Base-by-base conservation (phyloP, 2,329 filamentous ascomycete genomes). In the Lojkania enalia region DNA sequence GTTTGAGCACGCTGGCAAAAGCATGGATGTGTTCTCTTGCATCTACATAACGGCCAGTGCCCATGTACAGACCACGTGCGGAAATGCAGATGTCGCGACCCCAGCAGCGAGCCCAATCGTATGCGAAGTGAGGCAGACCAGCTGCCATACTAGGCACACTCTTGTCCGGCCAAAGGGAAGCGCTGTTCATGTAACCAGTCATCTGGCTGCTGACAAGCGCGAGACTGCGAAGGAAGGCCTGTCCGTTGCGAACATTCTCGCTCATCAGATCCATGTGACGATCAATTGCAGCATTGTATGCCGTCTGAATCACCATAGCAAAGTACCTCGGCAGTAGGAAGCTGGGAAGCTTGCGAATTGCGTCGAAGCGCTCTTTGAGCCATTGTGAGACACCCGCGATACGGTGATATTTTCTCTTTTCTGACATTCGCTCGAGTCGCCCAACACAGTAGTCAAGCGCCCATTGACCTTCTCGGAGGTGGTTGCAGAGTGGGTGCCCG, bases 81-180 rank as follows among this genome's bases (percentile, higher is more conserved):
- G 94, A 94, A 52, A 99, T 99, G 69, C 96, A 97, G 11, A 96
- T 90, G 68, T 99, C 94, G 44, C 94, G 86, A 5, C 95, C 94
- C 94, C 94, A 99, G 70, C 92, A 96, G 59, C 94, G 83, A 38
- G 92, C 91, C 91, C 94, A 99, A 59, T 90, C 86, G 6, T 88
- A 86, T 0, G 94, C 83, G 64, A 99, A 99, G 70, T 99, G 94
- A 25, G 94, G 94, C 35, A 99, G 75, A 13, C 94, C 94, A 21
- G 94, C 94, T 14, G 94, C 92, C 57, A 99, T 78, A 37, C 87
- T 92, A 1, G 92, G 89, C 0, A 96, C 90, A 15, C 81, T 75
- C 67, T 89, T 92, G 54, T 85, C 81, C 0, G 94, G 92, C 80
- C 90, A 96, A 9, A 99, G 74, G 0, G 92, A 97, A 2, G 87